Conservation (phyloP, 352 stramenopile genomes). For the Phytophthora podocarpi region DNA sequence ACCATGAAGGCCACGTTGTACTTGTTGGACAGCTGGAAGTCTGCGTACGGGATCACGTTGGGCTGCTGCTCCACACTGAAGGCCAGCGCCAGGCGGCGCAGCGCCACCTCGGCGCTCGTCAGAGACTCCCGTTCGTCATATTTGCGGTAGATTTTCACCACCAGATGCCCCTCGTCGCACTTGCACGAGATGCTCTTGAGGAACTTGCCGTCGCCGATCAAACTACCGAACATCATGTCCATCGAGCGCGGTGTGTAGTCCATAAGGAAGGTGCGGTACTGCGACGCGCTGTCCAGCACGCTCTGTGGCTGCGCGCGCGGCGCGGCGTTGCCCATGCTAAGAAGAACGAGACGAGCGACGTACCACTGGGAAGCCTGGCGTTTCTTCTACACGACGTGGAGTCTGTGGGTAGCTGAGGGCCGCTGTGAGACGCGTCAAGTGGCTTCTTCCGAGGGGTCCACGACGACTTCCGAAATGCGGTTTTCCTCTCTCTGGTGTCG, state of each 20-base stretch:
- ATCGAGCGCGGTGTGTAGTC: constrained; percentile 83
- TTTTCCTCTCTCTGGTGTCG: constrained; percentile 30
- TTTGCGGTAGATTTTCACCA: constrained; percentile 91
- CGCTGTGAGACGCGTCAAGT: not conserved
- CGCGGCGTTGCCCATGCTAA: constrained; percentile 81
- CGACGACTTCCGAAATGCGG: constrained; percentile 4
- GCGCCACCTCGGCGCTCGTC: constrained; percentile 51
- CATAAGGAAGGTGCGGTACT: constrained; percentile 90
- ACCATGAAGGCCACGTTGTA: constrained; percentile 93
- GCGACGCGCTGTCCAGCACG: constrained; percentile 81
- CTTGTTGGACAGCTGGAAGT: constrained; percentile 80
- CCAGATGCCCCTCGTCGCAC: constrained; percentile 80
- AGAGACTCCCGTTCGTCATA: constrained; percentile 79
- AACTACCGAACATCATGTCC: constrained; percentile 85
- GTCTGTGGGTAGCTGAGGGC: not conserved
- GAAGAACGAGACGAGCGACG: not conserved
- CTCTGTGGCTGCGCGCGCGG: constrained; percentile 78
- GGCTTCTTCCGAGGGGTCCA: not conserved
- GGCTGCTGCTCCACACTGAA: constrained; percentile 77
- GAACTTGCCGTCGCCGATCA: constrained; percentile 92
- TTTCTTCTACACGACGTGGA: constrained; percentile 3
- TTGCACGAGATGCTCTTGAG: constrained; percentile 90
- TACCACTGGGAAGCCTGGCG: not conserved
- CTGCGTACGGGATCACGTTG: constrained; percentile 85
- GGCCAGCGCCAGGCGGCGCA: constrained; percentile 55